A percentile compares a stretch with the other conserved stretches of the same genome.
Evolutionary conservation across 2,329 filamentous ascomycete species (phyloP).

Genomic region (Rhytidhysteron rufulum): DNA sequence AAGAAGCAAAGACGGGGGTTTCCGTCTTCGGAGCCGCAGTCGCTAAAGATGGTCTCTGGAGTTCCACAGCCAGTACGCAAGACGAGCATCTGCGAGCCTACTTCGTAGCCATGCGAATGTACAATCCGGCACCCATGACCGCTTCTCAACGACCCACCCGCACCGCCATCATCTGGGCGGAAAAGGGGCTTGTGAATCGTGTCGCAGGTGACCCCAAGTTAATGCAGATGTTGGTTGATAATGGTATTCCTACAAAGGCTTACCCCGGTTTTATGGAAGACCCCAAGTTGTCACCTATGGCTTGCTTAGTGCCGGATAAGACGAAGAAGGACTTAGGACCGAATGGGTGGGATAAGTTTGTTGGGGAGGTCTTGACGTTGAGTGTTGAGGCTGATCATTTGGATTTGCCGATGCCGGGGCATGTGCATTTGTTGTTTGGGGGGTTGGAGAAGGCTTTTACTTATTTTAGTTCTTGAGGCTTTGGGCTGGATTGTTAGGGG

Average conservation of each 20-base stretch:
- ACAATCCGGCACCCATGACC: constrained; percentile 3
- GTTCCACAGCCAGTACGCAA: background rate
- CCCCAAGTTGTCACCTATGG: background rate
- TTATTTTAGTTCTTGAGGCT: no score
- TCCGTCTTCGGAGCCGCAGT: constrained; percentile 1
- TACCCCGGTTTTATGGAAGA: constrained; percentile 5
- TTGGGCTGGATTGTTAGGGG: no score
- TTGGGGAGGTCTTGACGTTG: constrained; percentile 1
- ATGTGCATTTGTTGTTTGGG: constrained; percentile 2
- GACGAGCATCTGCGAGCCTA: constrained; percentile 2
- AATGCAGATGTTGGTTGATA: background rate
- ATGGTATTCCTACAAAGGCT: constrained; percentile 1
- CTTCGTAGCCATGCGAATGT: background rate
- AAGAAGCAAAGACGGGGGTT: background rate
- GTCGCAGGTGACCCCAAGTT: background rate
- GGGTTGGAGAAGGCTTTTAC: background rate
- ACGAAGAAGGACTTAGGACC: constrained; percentile 1
- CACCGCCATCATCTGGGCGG: constrained; percentile 3
- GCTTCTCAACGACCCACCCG: background rate
- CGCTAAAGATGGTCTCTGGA: constrained; percentile 1
- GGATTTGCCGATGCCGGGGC: constrained; percentile 2
- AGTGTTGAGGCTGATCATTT: constrained; percentile 2
- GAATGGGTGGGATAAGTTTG: constrained; percentile 5
- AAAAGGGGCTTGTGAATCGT: constrained; percentile 2
- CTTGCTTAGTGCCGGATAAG: constrained; percentile 1